Evolutionary conservation across 31 red algal genomes (phyloP).

Genomic region (Odonthalia washingtoniensis): DNA sequence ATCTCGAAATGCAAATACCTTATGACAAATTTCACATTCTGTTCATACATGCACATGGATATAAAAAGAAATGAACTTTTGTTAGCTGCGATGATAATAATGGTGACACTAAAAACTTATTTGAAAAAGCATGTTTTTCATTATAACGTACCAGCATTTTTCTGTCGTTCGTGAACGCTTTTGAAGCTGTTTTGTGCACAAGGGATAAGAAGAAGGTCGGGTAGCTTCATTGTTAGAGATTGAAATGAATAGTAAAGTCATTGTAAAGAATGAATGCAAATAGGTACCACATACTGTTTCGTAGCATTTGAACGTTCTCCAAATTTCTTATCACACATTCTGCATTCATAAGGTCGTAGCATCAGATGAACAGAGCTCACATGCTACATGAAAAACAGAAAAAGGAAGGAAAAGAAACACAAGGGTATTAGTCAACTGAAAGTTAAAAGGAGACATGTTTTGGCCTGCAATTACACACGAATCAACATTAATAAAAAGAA

Average conservation of each 20-base stretch:
- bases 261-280: neutral
- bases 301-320: conserved; percentile 55
- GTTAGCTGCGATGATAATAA: neutral
- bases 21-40: conserved; percentile 48
- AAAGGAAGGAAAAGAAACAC: too few species aligned
- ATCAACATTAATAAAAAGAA: neutral
- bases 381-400: conserved; percentile 21
- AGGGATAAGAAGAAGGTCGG: neutral
- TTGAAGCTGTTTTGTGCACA: conserved; percentile 7
- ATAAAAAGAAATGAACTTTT: neutral
- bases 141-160: conserved; percentile 39
- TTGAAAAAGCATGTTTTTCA: neutral
- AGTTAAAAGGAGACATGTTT: neutral
- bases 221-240: neutral
- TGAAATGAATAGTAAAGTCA: neutral
- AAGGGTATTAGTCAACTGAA: too few species aligned
- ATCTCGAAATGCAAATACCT: conserved; percentile 63
- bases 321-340: conserved; percentile 46
- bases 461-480: neutral
- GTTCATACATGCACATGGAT: neutral
- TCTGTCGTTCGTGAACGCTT: conserved; percentile 42
- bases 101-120: neutral
- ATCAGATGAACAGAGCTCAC: conserved; percentile 48
- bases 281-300: conserved; percentile 55
- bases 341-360: conserved; percentile 45